These are phyloP conservation scores for Spathaspora arborariae DNA, from an alignment of 805 yeast genomes.

Conservation along the genomic window DNA sequence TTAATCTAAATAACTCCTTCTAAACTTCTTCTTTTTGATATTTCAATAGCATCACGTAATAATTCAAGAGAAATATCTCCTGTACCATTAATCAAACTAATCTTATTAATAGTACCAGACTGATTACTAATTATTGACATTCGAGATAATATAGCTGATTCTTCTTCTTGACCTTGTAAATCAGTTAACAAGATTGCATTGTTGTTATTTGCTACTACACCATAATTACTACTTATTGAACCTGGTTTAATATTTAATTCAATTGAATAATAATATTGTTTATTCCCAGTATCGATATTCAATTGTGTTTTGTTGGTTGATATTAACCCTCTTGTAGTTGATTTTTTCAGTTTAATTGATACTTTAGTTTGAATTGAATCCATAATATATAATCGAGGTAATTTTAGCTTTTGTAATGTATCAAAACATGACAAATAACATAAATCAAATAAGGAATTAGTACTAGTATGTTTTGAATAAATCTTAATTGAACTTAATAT, in stretches of 20 bases:
- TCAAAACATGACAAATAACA: conserved; percentile 65
- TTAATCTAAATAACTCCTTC: conserved; percentile 1
- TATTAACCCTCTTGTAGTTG: conserved; percentile 35
- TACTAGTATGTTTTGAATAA: conserved; percentile 50
- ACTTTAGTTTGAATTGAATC: conserved; percentile 53
- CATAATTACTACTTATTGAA: conserved; percentile 49
- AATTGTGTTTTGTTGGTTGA: conserved; percentile 44
- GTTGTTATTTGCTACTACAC: conserved; percentile 40
- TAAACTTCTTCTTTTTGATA: conserved; percentile 19
- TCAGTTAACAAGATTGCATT: conserved; percentile 52
- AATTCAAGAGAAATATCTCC: conserved; percentile 42
- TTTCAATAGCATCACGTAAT: conserved; percentile 43
- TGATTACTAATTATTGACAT: conserved; percentile 41
- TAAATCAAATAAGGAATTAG: conserved; percentile 78
- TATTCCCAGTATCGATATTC: conserved; percentile 48
- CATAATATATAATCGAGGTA: conserved; percentile 69
- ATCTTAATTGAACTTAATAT: conserved; percentile 73
- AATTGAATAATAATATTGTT: conserved; percentile 28
- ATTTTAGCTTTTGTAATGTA: conserved; percentile 54
- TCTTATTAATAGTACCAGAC: conserved; percentile 23
- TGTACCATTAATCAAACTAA: conserved; percentile 47
- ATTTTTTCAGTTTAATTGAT: conserved; percentile 44
- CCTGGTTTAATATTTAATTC: conserved; percentile 38
- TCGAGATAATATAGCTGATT: conserved; percentile 51
- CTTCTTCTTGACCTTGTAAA: conserved; percentile 84